phyloP scores from a whole-genome alignment of 169 alveolate species.

The Eimeria praecox region DNA sequence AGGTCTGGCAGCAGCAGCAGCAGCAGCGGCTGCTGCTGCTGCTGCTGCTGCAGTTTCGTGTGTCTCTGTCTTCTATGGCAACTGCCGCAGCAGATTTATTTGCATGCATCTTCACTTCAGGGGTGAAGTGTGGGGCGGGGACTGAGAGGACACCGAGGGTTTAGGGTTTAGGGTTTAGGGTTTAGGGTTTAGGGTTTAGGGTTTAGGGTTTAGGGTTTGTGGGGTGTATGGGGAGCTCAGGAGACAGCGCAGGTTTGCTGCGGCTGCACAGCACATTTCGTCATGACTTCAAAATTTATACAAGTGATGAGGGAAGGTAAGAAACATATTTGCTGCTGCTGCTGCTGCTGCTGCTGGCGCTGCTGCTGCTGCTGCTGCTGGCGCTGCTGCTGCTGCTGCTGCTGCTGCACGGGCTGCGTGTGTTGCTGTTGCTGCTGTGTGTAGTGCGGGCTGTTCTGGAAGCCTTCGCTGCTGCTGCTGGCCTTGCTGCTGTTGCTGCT shows the following conservation, averaged over 20 bases:
- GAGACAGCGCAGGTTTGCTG: conserved; percentile 89
- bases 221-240: not conserved
- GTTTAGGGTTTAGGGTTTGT: not conserved
- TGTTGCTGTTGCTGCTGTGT: not conserved
- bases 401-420: too few species aligned
- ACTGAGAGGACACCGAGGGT: too few species aligned
- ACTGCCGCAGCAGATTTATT: not conserved
- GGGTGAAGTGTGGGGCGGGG: not conserved
- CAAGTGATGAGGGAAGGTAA: conserved; percentile 99
- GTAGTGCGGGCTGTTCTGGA: not conserved
- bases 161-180: not conserved
- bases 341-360: conserved; percentile 9
- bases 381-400: not conserved
- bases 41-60: not conserved
- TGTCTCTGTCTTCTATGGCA: not conserved
- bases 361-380: conserved; percentile 10
- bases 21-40: conserved; percentile 15
- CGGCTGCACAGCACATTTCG: conserved; percentile 98
- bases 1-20: too few species aligned
- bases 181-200: not conserved
- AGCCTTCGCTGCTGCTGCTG: too few species aligned
- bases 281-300: conserved; percentile 98
- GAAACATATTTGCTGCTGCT: conserved; percentile 69
- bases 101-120: not conserved
- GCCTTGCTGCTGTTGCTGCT: too few species aligned